Conservation (phyloP, 164 flowering plant genomes). For the Tetrastigma voinierianum region DNA sequence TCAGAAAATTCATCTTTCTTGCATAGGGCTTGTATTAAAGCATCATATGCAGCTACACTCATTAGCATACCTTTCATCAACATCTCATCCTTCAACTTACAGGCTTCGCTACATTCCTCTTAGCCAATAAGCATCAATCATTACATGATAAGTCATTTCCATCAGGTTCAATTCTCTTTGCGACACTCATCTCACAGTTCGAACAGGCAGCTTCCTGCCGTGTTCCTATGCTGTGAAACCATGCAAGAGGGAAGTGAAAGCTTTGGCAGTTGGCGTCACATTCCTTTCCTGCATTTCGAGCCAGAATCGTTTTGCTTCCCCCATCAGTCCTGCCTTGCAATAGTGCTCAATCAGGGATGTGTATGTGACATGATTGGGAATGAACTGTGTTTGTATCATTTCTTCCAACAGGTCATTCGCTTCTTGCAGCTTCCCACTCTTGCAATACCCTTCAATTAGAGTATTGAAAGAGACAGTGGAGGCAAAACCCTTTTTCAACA, state of each 20-base stretch:
- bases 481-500: conserved; percentile 49
- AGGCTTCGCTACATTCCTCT: conserved; percentile 41
- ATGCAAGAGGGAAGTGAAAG: conserved; percentile 62
- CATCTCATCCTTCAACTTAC: conserved; percentile 42
- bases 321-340: conserved; percentile 52
- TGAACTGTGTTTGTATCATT: conserved; percentile 42
- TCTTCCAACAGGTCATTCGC: conserved; percentile 38
- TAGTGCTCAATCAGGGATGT: conserved; percentile 54
- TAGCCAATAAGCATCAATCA: conserved; percentile 40
- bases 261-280: conserved; percentile 45
- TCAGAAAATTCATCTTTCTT: conserved; percentile 30
- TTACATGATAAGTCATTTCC: conserved; percentile 30
- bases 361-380: conserved; percentile 61
- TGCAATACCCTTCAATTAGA: conserved; percentile 63
- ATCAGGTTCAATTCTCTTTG: conserved; percentile 53
- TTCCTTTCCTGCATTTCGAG: conserved; percentile 51
- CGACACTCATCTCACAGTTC: conserved; percentile 61
- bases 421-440: conserved; percentile 40
- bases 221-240: conserved; percentile 36
- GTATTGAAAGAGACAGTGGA: conserved; percentile 49
- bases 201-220: conserved; percentile 40
- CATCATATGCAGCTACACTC: conserved; percentile 18
- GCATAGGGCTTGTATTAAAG: conserved; percentile 29
- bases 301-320: conserved; percentile 50
- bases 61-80: conserved; percentile 31